Evolutionary conservation across 1,139 yeast genomes (phyloP).

Genomic region (Hanseniaspora gamundiae): DNA sequence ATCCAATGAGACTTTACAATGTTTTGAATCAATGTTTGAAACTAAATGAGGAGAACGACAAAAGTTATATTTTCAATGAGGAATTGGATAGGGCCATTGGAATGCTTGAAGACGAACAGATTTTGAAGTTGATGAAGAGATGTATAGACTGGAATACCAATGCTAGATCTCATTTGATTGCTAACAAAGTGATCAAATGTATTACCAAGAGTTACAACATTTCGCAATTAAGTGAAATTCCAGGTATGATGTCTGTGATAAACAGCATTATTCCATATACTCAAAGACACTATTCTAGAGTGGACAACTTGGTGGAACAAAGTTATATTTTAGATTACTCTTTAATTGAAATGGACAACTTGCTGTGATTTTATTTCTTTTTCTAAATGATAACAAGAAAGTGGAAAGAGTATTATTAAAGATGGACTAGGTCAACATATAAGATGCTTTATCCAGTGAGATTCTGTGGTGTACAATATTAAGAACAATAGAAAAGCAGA

Average conservation of each 20-base stretch:
- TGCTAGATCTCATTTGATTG: slow-evolving; percentile 63
- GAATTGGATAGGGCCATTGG: slow-evolving; percentile 57
- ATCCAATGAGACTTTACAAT: slow-evolving; percentile 71
- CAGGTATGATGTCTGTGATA: slow-evolving; percentile 55
- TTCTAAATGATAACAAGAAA: background rate
- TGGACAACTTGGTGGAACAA: slow-evolving; percentile 72
- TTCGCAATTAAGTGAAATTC: slow-evolving; percentile 47
- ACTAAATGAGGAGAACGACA: slow-evolving; percentile 29
- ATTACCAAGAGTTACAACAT: slow-evolving; percentile 44
- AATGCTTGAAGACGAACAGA: slow-evolving; percentile 45
- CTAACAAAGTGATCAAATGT: slow-evolving; percentile 64
- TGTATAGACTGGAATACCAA: slow-evolving; percentile 93
- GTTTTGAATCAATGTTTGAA: slow-evolving; percentile 47
- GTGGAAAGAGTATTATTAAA: background rate
- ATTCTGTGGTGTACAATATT: too few relatives aligned
- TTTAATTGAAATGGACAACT: slow-evolving; percentile 59
- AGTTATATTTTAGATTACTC: slow-evolving; percentile 80
- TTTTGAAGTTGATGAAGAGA: slow-evolving; percentile 51
- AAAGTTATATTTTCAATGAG: slow-evolving; percentile 32
- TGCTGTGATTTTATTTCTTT: slow-evolving; percentile 12
- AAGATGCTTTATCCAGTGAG: too few relatives aligned
- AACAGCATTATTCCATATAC: slow-evolving; percentile 75
- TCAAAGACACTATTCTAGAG: slow-evolving; percentile 67
- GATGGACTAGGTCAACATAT: too few relatives aligned
- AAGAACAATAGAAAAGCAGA: too few relatives aligned